Percentiles rank a stretch among this genome's conserved stretches.
Evolutionary conservation across 2,329 filamentous ascomycete species (phyloP).

Genomic region (Diaporthe humulicola): DNA sequence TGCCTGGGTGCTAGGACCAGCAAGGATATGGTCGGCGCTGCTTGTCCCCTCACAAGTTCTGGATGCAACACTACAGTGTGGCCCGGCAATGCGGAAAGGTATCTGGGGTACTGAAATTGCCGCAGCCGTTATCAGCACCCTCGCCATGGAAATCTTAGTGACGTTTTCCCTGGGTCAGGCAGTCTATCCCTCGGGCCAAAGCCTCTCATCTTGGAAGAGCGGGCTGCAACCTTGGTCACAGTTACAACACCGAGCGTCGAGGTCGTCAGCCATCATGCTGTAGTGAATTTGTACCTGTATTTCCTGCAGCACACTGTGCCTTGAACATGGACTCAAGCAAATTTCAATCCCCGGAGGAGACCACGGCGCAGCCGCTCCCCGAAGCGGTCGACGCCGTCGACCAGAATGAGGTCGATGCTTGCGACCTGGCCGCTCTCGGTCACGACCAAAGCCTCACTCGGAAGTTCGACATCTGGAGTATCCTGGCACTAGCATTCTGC

Average conservation of each 20-base stretch:
- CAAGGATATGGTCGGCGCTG: neutral
- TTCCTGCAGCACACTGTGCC: no score
- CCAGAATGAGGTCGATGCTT: conserved; percentile 48
- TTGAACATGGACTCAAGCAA: conserved; percentile 2
- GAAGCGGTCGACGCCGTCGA: conserved; percentile 14
- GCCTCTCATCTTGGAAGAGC: neutral
- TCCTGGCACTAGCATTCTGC: conserved; percentile 69
- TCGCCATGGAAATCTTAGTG: neutral
- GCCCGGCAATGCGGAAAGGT: neutral
- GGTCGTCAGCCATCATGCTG: neutral
- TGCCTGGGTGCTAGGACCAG: neutral
- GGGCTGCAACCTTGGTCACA: no score
- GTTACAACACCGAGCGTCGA: neutral
- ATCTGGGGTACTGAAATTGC: neutral
- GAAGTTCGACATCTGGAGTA: conserved; percentile 68
- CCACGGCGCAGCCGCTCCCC: neutral
- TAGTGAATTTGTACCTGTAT: neutral
- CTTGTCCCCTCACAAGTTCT: neutral
- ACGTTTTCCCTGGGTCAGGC: neutral
- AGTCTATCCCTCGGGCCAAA: neutral
- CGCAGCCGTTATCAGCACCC: conserved; percentile 14
- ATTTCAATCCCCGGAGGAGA: neutral
- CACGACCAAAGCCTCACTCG: conserved; percentile 55
- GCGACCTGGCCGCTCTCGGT: conserved; percentile 56
- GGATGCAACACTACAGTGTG: conserved; percentile 15